A percentile compares a stretch with the other conserved stretches of the same genome.
These are phyloP conservation scores for Gamsiella multidivaricata DNA, from an alignment of 192 early-diverging fungal species.

Conservation along the genomic window DNA sequence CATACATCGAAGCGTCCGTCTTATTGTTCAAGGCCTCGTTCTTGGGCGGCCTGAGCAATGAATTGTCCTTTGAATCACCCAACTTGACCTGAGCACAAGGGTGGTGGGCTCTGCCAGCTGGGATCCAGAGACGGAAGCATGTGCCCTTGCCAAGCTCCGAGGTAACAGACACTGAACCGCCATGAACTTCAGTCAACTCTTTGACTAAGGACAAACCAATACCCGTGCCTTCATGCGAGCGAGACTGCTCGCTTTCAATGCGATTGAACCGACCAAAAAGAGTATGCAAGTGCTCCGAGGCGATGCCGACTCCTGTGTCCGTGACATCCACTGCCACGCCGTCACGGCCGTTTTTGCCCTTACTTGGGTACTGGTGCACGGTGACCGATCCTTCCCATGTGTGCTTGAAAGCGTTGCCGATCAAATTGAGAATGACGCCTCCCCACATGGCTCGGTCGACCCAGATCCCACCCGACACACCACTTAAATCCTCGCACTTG, in stretches of 20 bases:
- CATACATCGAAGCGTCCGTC: conserved; percentile 37
- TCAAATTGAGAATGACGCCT: conserved; percentile 71
- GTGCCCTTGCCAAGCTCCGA: conserved; percentile 59
- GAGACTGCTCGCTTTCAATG: conserved; percentile 62
- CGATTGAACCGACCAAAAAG: conserved; percentile 73
- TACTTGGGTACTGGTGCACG: conserved; percentile 58
- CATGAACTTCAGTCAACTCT: conserved; percentile 66
- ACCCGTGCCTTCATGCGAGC: conserved; percentile 69
- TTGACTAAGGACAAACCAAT: conserved; percentile 68
- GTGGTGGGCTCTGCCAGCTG: conserved; percentile 60
- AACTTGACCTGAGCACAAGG: conserved; percentile 54
- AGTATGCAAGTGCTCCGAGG: conserved; percentile 53
- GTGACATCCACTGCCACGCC: conserved; percentile 47
- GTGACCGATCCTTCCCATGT: conserved; percentile 61
- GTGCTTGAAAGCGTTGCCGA: conserved; percentile 63
- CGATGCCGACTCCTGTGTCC: conserved; percentile 64
- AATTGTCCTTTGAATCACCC: conserved; percentile 14
- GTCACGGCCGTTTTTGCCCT: conserved; percentile 48
- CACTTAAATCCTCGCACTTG: conserved; percentile 43
- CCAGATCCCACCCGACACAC: conserved; percentile 40
- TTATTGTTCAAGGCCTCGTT: conserved; percentile 41
- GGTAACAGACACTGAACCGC: conserved; percentile 55
- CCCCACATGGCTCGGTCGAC: conserved; percentile 72
- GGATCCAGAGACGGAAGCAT: conserved; percentile 61
- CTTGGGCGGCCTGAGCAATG: background rate